A percentile compares a stretch with the other conserved stretches of the same genome.
Conservation (phyloP, 306 rosid genomes). For the Castanea sativa region DNA sequence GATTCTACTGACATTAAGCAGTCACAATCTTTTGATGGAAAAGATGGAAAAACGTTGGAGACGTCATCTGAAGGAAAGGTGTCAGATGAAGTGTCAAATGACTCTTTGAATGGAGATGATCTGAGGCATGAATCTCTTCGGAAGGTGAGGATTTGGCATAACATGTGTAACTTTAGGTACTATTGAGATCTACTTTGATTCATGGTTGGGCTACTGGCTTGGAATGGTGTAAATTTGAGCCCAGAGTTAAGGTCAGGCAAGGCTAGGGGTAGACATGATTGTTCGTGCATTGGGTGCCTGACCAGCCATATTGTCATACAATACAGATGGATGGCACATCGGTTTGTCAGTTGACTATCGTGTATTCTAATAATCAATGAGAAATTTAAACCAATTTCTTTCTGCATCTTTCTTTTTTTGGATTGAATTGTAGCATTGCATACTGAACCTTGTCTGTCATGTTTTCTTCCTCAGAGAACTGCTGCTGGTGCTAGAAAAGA, state of each 20-base stretch:
- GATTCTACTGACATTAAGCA: constrained; percentile 34
- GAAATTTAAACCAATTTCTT: not conserved
- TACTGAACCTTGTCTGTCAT: constrained; percentile 29
- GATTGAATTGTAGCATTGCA: constrained; percentile 17
- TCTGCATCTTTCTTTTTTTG: not conserved
- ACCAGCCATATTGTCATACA: not conserved
- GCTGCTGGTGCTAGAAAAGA: constrained; percentile 33
- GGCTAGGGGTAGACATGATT: not conserved
- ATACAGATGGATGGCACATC: not conserved
- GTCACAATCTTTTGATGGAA: constrained; percentile 27
- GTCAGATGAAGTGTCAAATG: constrained; percentile 23
- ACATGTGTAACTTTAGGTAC: not conserved
- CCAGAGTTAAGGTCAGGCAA: not conserved
- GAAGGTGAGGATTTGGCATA: constrained; percentile 51
- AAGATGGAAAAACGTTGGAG: constrained; percentile 29
- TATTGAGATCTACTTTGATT: not conserved
- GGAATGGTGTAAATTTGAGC: not conserved
- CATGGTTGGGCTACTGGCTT: not conserved
- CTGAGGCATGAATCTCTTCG: constrained; percentile 36
- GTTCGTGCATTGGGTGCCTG: not conserved
- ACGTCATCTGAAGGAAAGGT: constrained; percentile 33
- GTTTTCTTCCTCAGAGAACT: constrained; percentile 53
- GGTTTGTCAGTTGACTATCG: not conserved
- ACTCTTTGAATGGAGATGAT: constrained; percentile 39
- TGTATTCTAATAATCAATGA: not conserved